phyloP scores from a whole-genome alignment of 768 basidiomycete species.

The Mycena indigotica region DNA sequence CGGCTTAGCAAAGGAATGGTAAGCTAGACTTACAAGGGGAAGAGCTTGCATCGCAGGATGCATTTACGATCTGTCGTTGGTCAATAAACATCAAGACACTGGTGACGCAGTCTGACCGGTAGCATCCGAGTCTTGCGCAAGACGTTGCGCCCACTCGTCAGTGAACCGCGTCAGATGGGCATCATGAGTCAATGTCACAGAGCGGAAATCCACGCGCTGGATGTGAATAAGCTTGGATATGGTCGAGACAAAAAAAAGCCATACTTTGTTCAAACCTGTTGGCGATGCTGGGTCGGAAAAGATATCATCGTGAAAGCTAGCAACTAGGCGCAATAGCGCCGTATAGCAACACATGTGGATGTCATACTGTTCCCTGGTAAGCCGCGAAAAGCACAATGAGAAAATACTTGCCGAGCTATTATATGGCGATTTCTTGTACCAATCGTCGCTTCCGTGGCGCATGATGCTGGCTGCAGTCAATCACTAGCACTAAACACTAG shows the following conservation, averaged over 20 bases:
- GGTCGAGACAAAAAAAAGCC: constrained; percentile 3
- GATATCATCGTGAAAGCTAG: constrained; percentile 75
- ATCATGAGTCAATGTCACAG: constrained; percentile 64
- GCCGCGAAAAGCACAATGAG: constrained; percentile 8
- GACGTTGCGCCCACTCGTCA: constrained; percentile 67
- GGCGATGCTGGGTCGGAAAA: constrained; percentile 71
- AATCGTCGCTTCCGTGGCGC: constrained; percentile 63
- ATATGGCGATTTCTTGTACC: constrained; percentile 72
- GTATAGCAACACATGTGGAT: constrained; percentile 77
- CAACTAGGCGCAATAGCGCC: constrained; percentile 66
- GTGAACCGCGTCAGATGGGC: constrained; percentile 55
- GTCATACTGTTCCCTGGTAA: constrained; percentile 55
- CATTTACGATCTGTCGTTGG: constrained; percentile 52
- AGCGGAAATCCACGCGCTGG: constrained; percentile 68
- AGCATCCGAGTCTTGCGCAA: constrained; percentile 60
- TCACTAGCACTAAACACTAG: neutral
- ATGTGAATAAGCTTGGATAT: constrained; percentile 5
- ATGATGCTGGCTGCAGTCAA: constrained; percentile 49
- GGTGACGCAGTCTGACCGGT: constrained; percentile 44
- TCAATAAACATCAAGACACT: neutral
- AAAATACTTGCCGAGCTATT: constrained; percentile 51
- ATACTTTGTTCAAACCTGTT: constrained; percentile 70
- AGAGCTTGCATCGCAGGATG: constrained; percentile 62
- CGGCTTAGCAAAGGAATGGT: neutral
- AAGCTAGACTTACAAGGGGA: constrained; percentile 66